Base-by-base conservation (phyloP, 305 asterid species). In the Fraxinus sp. region DNA sequence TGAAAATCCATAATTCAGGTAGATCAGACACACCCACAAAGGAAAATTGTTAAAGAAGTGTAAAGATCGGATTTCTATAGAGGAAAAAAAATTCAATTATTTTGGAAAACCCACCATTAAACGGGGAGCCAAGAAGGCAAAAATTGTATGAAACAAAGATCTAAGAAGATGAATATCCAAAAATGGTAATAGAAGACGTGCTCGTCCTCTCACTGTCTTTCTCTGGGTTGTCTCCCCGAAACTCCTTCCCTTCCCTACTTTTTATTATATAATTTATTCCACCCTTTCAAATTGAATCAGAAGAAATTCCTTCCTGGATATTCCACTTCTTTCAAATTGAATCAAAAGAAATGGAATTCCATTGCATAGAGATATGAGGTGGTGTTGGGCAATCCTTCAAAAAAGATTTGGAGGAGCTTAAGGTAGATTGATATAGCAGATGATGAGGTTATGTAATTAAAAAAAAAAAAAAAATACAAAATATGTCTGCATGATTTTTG, bases 281-380 rank as follows among this genome's bases (percentile, higher is more conserved):
- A 82, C 44, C 46, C 57, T 33, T 72, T 72, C 76, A 72, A 72
- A 72, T 33, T 33, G 76, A 72, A 72, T 72, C 46, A 72, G 76
- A 33, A 72, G 76, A 33, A 33, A 71, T 32, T 71, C 41, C 80
- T 71, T 32, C 39, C 80, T 82, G 89, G 90, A 85, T 92, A 88
- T 92, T 92, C 92, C 94, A 87, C 91, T 89, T 86, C 90, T 83
- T 89, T 90, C 86, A 82, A 82, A 89, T 87, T 81, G 64, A 84
- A 86, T 73, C 79, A 83, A 80, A 87, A 81, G 85, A 89, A 89
- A 88, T 86, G 86, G 86, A 86, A 89, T 82, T 83, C 85, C 81
- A 70, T 79, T 82, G 79, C 84, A 78, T 26, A 84, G 70, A 55
- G 70, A 81, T 41, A 78, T 16, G 57, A 46, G 57, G 85, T 80